Evolutionary conservation across 805 yeast species (phyloP).

Genomic region (Danielozyma ontarioensis): DNA sequence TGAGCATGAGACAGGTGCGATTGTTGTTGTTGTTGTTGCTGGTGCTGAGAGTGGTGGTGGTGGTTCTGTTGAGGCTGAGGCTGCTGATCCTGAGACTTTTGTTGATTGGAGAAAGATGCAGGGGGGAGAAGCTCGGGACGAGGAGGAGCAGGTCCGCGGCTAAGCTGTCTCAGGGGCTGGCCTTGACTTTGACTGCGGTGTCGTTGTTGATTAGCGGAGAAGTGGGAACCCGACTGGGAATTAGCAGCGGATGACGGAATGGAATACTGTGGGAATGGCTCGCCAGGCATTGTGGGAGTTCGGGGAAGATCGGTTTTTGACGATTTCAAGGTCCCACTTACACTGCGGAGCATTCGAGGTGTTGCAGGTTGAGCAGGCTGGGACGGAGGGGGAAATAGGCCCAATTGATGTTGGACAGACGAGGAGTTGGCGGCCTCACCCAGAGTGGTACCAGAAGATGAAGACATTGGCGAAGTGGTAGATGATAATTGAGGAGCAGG

Average conservation of each 20-base stretch:
- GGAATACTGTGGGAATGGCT: no score
- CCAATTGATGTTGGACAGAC: no score
- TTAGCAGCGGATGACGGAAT: no score
- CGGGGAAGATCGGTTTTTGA: no score
- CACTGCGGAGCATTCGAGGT: conserved; percentile 62
- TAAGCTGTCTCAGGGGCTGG: conserved; percentile 6
- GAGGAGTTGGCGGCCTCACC: no score
- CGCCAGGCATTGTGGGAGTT: no score
- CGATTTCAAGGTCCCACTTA: conserved; percentile 34
- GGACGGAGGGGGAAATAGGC: no score
- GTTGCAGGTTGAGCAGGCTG: conserved; percentile 49
- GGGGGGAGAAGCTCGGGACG: conserved; percentile 3
- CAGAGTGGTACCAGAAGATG: no score
- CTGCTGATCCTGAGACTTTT: conserved; percentile 6
- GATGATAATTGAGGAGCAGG: no score
- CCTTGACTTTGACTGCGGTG: neutral
- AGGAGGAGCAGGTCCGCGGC: conserved; percentile 5
- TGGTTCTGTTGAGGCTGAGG: conserved; percentile 1
- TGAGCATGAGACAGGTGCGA: conserved; percentile 6
- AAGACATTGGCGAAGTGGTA: no score
- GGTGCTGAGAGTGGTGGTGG: conserved; percentile 2
- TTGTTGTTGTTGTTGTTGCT: conserved; percentile 4
- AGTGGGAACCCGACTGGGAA: no score
- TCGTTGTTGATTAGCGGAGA: no score
- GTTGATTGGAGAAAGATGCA: conserved; percentile 7